Evolutionary conservation across 1,284 basidiomycete genomes (phyloP).

Genomic region (Thecaphora thlaspeos): DNA sequence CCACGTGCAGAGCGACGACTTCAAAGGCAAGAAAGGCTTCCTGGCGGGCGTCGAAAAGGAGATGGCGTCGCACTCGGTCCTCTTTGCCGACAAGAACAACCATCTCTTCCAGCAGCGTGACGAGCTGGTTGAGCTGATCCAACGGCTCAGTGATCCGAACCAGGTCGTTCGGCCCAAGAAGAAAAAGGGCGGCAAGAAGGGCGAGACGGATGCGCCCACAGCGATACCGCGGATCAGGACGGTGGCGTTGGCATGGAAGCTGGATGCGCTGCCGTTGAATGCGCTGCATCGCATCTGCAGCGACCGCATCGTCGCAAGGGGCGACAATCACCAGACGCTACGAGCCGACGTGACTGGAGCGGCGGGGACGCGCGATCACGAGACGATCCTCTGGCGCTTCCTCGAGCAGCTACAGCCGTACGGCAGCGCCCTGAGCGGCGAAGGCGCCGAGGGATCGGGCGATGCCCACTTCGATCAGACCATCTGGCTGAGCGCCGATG

Average conservation of each 20-base stretch:
- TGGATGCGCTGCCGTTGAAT: conserved; percentile 40
- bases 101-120: conserved; percentile 52
- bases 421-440: conserved; percentile 52
- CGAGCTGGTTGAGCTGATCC: conserved; percentile 40
- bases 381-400: conserved; percentile 75
- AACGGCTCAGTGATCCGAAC: conserved; percentile 7
- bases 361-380: conserved; percentile 62
- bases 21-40: conserved; percentile 77
- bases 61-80: conserved; percentile 25
- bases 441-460: conserved; percentile 51
- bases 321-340: conserved; percentile 52
- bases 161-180: conserved; percentile 1
- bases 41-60: conserved; percentile 68
- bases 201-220: not conserved
- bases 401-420: conserved; percentile 70
- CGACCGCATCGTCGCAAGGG: conserved; percentile 36
- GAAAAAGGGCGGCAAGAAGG: conserved; percentile 4
- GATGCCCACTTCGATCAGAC: conserved; percentile 66
- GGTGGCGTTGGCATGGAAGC: conserved; percentile 40
- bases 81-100: conserved; percentile 56
- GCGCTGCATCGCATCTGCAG: conserved; percentile 41
- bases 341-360: conserved; percentile 15
- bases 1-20: conserved; percentile 77
- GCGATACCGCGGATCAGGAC: conserved; percentile 32
- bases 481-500: conserved; percentile 69